Percentiles rank a stretch among this genome's conserved stretches.
Conservation (phyloP, 352 stramenopile genomes). For the Hyaloperonospora brassicae region DNA sequence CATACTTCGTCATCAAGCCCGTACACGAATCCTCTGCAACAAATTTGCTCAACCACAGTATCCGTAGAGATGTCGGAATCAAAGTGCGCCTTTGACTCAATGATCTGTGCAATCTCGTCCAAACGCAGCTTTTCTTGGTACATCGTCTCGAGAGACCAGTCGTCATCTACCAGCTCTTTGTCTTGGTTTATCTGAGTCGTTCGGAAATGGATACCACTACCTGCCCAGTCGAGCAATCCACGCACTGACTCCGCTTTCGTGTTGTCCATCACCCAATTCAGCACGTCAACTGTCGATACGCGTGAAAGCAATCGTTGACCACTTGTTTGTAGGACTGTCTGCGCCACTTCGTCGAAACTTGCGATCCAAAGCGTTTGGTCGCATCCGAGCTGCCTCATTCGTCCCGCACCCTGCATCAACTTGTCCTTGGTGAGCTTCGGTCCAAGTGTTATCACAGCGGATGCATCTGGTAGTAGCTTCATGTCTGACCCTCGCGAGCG, state of each 20-base stretch:
- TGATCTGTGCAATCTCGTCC: slow-evolving; percentile 30
- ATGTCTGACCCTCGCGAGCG: slow-evolving; percentile 74
- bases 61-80: slow-evolving; percentile 2
- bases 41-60: slow-evolving; percentile 17
- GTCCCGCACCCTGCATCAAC: no score
- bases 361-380: slow-evolving; percentile 64
- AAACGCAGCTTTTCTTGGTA: slow-evolving; percentile 26
- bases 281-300: slow-evolving; percentile 37
- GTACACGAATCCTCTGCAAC: slow-evolving; percentile 11
- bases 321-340: slow-evolving; percentile 29
- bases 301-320: not conserved
- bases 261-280: slow-evolving; percentile 86
- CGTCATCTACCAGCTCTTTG: slow-evolving; percentile 33
- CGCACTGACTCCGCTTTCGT: slow-evolving; percentile 53
- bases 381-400: slow-evolving; percentile 60
- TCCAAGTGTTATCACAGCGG: no score
- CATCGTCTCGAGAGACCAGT: slow-evolving; percentile 42
- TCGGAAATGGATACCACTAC: slow-evolving; percentile 65
- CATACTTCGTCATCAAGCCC: slow-evolving; percentile 40
- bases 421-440: slow-evolving; percentile 88
- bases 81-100: slow-evolving; percentile 16
- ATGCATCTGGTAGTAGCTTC: no score
- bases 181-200: slow-evolving; percentile 17
- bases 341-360: slow-evolving; percentile 58
- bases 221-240: slow-evolving; percentile 74